Evolutionary conservation across 2,329 filamentous ascomycete species (phyloP).

Genomic region (Aspergillus felis): DNA sequence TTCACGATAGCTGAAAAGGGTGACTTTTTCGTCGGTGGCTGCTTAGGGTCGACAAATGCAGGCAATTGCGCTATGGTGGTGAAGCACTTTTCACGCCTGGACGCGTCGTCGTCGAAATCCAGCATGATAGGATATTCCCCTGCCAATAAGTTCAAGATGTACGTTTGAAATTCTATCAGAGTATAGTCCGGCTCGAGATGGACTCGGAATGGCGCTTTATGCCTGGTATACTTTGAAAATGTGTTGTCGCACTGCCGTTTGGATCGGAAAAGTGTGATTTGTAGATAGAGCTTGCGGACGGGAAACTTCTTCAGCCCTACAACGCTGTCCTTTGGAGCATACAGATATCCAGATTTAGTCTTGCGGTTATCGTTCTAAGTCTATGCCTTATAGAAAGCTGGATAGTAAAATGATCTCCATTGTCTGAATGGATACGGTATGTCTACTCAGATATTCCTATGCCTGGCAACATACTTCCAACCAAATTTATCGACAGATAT

Average conservation of each 20-base stretch:
- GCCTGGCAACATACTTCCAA: neutral
- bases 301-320: neutral
- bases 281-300: neutral
- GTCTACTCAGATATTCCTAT: neutral
- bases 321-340: neutral
- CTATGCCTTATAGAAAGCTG: neutral
- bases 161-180: neutral
- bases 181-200: neutral
- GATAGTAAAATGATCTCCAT: too few species aligned
- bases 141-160: neutral
- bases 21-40: conserved; percentile 67
- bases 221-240: neutral
- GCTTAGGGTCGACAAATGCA: conserved; percentile 65
- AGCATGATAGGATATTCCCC: conserved; percentile 35
- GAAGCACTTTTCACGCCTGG: conserved; percentile 60
- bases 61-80: conserved; percentile 66
- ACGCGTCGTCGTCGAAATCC: conserved; percentile 38
- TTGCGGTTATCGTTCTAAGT: neutral
- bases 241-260: neutral
- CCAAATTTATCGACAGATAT: too few species aligned
- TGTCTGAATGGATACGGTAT: neutral
- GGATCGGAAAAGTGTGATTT: neutral
- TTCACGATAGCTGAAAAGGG: conserved; percentile 68
- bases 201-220: neutral
- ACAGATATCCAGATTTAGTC: neutral